Evolutionary conservation across 805 yeast species (phyloP), one percentile per base, ranked within the genome.

Genomic region (Candida ipomoeae): DNA sequence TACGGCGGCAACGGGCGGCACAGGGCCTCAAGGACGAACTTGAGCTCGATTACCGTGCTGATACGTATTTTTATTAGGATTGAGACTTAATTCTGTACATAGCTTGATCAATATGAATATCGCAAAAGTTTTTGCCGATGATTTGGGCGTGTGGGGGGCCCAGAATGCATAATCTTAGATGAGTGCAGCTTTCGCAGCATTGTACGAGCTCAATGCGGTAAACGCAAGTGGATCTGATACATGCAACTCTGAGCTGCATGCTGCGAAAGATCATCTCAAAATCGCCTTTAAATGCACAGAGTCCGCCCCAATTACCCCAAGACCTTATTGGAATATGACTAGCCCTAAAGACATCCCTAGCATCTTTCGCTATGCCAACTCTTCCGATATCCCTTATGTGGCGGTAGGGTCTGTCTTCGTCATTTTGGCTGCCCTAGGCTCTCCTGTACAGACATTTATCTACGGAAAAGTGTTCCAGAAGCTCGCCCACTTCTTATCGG

Each of bases 381-480:
- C 26, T 14, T 43, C 49, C 23, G 60, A 56, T 29, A 11, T 48
- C 15, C 58, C 58, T 1, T 49, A 45, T 17, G 39, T 50, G 26
- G 20, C 37, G 10, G 33, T 35, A 10, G 57, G 60, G n/a, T 18
- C 61, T 0, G 2, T 71, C 0, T 56, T 77, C n/a, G 77, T 86
- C 15, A 55, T 73, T 8, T 55, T 76, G 0, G 71, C 82, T n/a
- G 81, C 90, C 0, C 61, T 79, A 2, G 78, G 79, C 0, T 80
- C 88, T 0, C 83, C 89, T 0, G 73, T 78, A 2, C 77, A 81
- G 17, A 79, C 95, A 0, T 73, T 87, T 3, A 58, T 90, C 13
- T 79, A 85, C 52, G 94, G 96, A 3, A 67, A 77, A 48, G 74
- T 86, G 0, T 87, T 91, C 20, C 59, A 62, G 3, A 67, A 58